These are phyloP conservation scores for Wickerhamiella parazyma DNA, from an alignment of 805 yeast genomes.

Conservation along the genomic window DNA sequence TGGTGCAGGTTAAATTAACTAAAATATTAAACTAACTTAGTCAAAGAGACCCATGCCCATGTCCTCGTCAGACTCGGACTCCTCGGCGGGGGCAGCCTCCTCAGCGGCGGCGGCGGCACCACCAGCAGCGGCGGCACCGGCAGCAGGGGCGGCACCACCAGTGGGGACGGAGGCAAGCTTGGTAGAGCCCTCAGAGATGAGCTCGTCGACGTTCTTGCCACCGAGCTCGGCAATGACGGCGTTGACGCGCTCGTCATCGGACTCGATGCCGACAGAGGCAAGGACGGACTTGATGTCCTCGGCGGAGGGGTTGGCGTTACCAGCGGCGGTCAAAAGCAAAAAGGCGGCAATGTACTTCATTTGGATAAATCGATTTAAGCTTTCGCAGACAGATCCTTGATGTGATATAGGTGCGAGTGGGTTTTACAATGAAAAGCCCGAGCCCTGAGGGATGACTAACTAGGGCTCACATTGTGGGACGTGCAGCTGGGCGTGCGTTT, in stretches of 20 bases:
- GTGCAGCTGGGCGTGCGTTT: neutral
- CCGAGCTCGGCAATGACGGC: slow-evolving; percentile 72
- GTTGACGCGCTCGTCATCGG: slow-evolving; percentile 76
- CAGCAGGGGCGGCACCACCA: slow-evolving; percentile 90
- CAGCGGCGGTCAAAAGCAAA: slow-evolving; percentile 95
- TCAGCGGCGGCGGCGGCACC: slow-evolving; percentile 60
- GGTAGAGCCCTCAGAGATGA: slow-evolving; percentile 87
- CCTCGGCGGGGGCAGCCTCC: slow-evolving; percentile 52
- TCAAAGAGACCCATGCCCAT: slow-evolving; percentile 86
- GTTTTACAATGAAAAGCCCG: slow-evolving; percentile 1
- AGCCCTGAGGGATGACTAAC: too few relatives aligned
- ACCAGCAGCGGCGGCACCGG: slow-evolving; percentile 58
- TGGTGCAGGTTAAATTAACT: slow-evolving; percentile 1
- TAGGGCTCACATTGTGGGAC: too few relatives aligned
- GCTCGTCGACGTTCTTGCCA: slow-evolving; percentile 83
- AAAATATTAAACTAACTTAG: slow-evolving; percentile 34
- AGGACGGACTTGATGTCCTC: slow-evolving; percentile 78
- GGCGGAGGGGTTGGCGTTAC: slow-evolving; percentile 87
- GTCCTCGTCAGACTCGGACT: slow-evolving; percentile 31
- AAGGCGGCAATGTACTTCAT: slow-evolving; percentile 99
- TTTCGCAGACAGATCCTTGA: slow-evolving; percentile 11
- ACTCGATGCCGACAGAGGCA: slow-evolving; percentile 92
- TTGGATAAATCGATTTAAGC: slow-evolving; percentile 27
- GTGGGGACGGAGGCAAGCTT: slow-evolving; percentile 96
- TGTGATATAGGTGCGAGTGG: slow-evolving; percentile 8